Percentiles rank a stretch among this genome's conserved stretches.
Evolutionary conservation across 305 asterid species (phyloP).

Genomic region (Fraxinus velutina): DNA sequence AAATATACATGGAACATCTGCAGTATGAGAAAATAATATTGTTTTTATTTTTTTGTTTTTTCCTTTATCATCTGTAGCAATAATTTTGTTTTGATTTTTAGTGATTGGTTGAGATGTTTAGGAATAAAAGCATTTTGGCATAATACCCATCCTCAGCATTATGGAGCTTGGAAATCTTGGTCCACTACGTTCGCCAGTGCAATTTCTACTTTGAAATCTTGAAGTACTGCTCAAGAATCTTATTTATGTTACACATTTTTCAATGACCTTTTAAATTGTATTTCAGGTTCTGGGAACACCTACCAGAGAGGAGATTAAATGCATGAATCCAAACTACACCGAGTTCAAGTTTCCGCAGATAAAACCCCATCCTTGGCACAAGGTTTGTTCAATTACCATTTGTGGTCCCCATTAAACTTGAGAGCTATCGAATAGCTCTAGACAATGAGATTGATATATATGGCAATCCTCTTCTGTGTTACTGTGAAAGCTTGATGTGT

Average conservation of each 20-base stretch:
- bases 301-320: constrained; percentile 86
- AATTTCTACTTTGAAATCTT: constrained; percentile 5
- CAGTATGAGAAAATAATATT: not conserved
- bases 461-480: not conserved
- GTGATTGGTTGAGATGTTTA: not conserved
- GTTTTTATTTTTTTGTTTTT: not conserved
- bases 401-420: constrained; percentile 4
- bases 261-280: constrained; percentile 24
- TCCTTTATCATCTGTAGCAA: not conserved
- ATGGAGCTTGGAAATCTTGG: not conserved
- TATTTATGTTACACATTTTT: not conserved
- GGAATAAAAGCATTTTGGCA: not conserved
- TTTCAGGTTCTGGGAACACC: constrained; percentile 95
- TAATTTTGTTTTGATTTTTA: not conserved
- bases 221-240: not conserved
- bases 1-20: not conserved
- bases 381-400: constrained; percentile 43
- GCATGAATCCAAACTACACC: constrained; percentile 80
- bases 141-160: not conserved
- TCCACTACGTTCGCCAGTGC: not conserved
- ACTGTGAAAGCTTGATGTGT: not conserved
- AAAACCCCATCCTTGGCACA: constrained; percentile 91
- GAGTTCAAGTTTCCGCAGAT: constrained; percentile 82
- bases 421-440: constrained; percentile 3
- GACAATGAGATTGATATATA: not conserved